phyloP scores from a whole-genome alignment of 257 asterid species.

The Apocynum venetum region DNA sequence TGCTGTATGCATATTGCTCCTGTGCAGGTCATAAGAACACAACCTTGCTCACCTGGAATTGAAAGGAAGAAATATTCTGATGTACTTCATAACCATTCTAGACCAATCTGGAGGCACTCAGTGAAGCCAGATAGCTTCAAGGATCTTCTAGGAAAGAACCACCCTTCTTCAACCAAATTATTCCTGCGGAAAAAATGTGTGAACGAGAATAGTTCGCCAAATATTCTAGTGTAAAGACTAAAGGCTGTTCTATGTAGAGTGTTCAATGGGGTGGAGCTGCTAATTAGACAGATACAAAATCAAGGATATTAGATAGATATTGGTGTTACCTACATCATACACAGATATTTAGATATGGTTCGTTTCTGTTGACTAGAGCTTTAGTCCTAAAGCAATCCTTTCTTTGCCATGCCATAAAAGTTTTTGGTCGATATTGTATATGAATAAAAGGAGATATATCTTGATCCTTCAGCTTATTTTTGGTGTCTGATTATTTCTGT shows the following conservation, averaged over 20 bases:
- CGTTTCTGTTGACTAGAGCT: background rate
- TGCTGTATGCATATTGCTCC: background rate
- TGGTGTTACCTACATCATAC: background rate
- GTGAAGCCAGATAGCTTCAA: slow-evolving; percentile 37
- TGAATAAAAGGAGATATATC: background rate
- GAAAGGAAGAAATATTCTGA: slow-evolving; percentile 33
- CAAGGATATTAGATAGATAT: background rate
- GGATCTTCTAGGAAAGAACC: slow-evolving; percentile 28
- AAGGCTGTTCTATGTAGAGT: background rate
- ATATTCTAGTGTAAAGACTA: slow-evolving; percentile 28
- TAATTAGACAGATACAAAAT: background rate
- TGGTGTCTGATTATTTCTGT: background rate
- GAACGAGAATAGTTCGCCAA: slow-evolving; percentile 61
- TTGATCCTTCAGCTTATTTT: background rate
- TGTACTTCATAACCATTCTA: slow-evolving; percentile 33
- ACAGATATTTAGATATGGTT: background rate
- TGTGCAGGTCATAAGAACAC: slow-evolving; percentile 35
- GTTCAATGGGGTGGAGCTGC: background rate
- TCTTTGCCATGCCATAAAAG: background rate
- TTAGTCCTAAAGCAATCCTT: background rate
- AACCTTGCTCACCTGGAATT: slow-evolving; percentile 29
- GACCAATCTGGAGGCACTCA: slow-evolving; percentile 64
- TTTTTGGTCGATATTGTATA: background rate
- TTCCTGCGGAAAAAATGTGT: slow-evolving; percentile 18
- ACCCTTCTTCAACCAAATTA: slow-evolving; percentile 29